Evolutionary conservation across 257 asterid species (phyloP).

Genomic region (Handroanthus guayacan): DNA sequence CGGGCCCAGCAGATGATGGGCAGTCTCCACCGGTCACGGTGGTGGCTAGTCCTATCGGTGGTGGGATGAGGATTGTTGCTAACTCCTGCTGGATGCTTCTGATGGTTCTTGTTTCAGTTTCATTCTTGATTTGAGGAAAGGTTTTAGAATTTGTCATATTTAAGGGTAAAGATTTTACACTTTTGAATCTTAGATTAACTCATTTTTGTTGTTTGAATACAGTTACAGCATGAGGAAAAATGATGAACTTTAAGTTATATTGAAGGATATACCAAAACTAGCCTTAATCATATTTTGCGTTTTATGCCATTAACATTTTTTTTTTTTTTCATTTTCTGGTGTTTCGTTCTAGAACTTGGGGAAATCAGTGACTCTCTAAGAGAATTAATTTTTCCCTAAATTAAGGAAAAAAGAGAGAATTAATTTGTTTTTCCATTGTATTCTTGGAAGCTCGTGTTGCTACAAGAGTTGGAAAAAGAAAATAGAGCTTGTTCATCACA

Average conservation of each 20-base stretch:
- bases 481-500: neutral
- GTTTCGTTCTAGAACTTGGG: neutral
- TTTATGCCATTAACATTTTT: too few relatives aligned
- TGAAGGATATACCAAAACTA: neutral
- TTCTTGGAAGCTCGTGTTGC: neutral
- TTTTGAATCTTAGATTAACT: neutral
- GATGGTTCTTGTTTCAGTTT: constrained; percentile 38
- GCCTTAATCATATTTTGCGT: too few relatives aligned
- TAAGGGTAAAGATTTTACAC: constrained; percentile 21
- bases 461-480: neutral
- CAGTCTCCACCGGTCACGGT: constrained; percentile 50
- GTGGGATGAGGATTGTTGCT: constrained; percentile 44
- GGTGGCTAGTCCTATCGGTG: constrained; percentile 39
- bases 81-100: constrained; percentile 34
- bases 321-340: too few relatives aligned
- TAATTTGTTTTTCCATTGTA: neutral
- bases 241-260: constrained; percentile 3
- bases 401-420: neutral
- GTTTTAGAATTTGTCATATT: constrained; percentile 21
- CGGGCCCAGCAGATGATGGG: constrained; percentile 48
- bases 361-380: neutral
- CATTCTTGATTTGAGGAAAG: constrained; percentile 37
- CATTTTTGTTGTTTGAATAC: constrained; percentile 29
- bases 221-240: constrained; percentile 9
- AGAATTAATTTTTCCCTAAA: neutral